phyloP scores from a whole-genome alignment of 371 early-diverging fungal genomes.

The Sporodiniella umbellata region DNA sequence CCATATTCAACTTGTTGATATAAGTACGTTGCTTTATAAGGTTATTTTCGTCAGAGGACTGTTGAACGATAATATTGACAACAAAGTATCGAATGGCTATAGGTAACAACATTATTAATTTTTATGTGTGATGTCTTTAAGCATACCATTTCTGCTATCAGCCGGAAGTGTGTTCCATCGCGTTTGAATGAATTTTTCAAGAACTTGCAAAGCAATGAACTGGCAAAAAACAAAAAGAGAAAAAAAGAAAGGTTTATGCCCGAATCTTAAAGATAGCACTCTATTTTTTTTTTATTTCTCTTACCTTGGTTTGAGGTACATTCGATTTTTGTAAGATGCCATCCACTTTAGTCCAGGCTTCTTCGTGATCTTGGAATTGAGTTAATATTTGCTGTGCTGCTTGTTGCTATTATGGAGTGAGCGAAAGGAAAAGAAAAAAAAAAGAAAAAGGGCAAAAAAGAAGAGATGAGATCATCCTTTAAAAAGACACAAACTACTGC shows the following conservation, averaged over 20 bases:
- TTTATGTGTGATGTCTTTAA: no score
- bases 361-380: conserved; percentile 96
- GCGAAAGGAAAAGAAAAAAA: conserved; percentile 2
- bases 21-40: conserved; percentile 71
- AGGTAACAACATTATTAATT: conserved; percentile 1
- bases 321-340: conserved; percentile 87
- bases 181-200: conserved; percentile 96
- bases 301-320: conserved; percentile 86
- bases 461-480: no score
- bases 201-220: conserved; percentile 95
- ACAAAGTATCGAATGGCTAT: conserved; percentile 92
- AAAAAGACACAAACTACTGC: no score
- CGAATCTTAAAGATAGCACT: no score
- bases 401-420: conserved; percentile 63
- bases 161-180: conserved; percentile 95
- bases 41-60: conserved; percentile 79
- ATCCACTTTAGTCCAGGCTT: conserved; percentile 96
- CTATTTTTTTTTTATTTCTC: neutral
- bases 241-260: no score
- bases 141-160: conserved; percentile 84
- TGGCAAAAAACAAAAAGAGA: conserved; percentile 43
- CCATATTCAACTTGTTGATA: conserved; percentile 90
- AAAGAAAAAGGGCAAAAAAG: no score
- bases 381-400: conserved; percentile 79
- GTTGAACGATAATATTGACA: conserved; percentile 85